Conservation (phyloP, 148 eudicot genomes). For the Bassia scoparia region DNA sequence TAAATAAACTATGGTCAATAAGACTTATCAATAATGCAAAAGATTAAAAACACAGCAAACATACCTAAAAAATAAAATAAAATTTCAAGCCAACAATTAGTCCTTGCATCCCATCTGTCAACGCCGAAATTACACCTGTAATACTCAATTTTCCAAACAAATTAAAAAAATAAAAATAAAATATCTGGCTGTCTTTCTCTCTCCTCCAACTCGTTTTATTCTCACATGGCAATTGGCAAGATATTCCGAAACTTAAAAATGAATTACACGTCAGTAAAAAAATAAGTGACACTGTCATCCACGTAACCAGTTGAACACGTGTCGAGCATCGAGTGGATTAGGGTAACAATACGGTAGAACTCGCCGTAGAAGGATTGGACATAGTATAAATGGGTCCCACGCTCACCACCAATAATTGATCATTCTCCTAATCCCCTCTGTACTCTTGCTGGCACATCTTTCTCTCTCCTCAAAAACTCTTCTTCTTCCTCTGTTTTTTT, state of each 20-base stretch:
- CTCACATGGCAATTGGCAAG: constrained; percentile 21
- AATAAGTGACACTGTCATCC: constrained; percentile 21
- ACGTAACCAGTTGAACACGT: constrained; percentile 12
- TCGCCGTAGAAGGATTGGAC: constrained; percentile 20
- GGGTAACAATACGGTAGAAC: neutral
- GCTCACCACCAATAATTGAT: constrained; percentile 32
- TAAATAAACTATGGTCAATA: no score
- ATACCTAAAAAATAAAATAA: neutral
- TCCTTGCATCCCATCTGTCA: constrained; percentile 19
- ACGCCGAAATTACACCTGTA: constrained; percentile 24
- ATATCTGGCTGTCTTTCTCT: neutral
- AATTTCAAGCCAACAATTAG: neutral
- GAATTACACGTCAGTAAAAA: constrained; percentile 15
- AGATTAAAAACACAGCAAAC: constrained; percentile 10
- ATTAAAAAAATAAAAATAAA: neutral
- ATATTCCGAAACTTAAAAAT: neutral
- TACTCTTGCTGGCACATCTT: constrained; percentile 18
- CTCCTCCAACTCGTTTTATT: neutral
- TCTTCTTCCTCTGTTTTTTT: neutral
- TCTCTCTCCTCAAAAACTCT: neutral
- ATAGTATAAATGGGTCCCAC: constrained; percentile 27
- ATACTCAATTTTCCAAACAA: constrained; percentile 10
- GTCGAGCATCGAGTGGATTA: neutral
- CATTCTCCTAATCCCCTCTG: constrained; percentile 29
- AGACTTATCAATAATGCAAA: constrained; percentile 2